These are phyloP conservation scores for Pseudogymnoascus verrucosus DNA, from an alignment of 2,329 filamentous ascomycete species.

Conservation along the genomic window DNA sequence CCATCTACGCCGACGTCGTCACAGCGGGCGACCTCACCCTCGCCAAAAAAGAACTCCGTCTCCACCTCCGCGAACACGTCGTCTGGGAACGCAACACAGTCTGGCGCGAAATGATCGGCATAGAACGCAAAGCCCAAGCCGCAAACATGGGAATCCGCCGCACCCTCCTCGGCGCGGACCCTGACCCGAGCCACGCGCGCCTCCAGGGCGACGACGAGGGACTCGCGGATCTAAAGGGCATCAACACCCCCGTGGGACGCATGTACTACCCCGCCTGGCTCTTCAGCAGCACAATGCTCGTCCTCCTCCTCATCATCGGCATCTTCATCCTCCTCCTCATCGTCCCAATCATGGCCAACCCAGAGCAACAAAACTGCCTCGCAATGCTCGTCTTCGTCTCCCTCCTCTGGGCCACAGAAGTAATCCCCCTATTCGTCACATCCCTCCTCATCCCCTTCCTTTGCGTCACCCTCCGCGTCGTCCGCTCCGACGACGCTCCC, in stretches of 20 bases:
- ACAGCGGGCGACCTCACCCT: slow-evolving; percentile 70
- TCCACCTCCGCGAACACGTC: slow-evolving; percentile 90
- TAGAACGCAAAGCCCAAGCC: slow-evolving; percentile 90
- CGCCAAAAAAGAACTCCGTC: slow-evolving; percentile 76
- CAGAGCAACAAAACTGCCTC: slow-evolving; percentile 92
- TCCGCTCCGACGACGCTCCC: slow-evolving; percentile 66
- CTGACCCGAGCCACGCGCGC: slow-evolving; percentile 57
- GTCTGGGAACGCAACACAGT: slow-evolving; percentile 99
- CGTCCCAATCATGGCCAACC: slow-evolving; percentile 72
- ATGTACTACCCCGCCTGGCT: slow-evolving; percentile 75
- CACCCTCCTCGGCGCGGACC: slow-evolving; percentile 69
- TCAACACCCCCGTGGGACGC: slow-evolving; percentile 72
- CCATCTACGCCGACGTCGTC: slow-evolving; percentile 71
- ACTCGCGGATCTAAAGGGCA: slow-evolving; percentile 52
- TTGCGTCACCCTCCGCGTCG: slow-evolving; percentile 77
- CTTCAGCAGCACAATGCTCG: slow-evolving; percentile 72
- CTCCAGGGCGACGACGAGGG: slow-evolving; percentile 80
- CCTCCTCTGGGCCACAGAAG: slow-evolving; percentile 93
- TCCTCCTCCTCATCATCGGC: slow-evolving; percentile 59
- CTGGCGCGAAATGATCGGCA: slow-evolving; percentile 97
- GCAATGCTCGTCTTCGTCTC: slow-evolving; percentile 92
- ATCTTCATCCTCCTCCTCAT: slow-evolving; percentile 69
- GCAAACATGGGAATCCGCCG: slow-evolving; percentile 75
- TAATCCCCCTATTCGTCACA: slow-evolving; percentile 94
- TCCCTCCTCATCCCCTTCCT: slow-evolving; percentile 90